Evolutionary conservation across 352 stramenopile genomes (phyloP).

Genomic region (Aphanomyces stellatus): DNA sequence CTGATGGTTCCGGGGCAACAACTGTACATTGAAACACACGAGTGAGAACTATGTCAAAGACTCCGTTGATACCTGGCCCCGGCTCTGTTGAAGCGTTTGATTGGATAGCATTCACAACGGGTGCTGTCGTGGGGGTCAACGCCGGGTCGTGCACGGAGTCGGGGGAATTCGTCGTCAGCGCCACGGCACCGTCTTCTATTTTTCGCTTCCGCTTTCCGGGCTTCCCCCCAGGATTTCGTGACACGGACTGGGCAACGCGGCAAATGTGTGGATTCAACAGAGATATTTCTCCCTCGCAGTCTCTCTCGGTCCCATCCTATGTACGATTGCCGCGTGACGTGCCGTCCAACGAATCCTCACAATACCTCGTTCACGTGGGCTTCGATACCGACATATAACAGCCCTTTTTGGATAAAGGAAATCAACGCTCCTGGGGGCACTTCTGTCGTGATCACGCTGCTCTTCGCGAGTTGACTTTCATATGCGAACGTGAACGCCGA

Average conservation of each 20-base stretch:
- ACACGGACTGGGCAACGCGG: slow-evolving; percentile 59
- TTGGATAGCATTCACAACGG: no score
- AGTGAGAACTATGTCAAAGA: no score
- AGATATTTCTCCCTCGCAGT: slow-evolving; percentile 86
- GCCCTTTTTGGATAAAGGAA: slow-evolving; percentile 97
- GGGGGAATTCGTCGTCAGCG: slow-evolving; percentile 29
- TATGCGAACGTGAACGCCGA: slow-evolving; percentile 98
- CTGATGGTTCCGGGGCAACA: background rate
- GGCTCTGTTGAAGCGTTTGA: slow-evolving; percentile 47
- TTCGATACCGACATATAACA: slow-evolving; percentile 92
- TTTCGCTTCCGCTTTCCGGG: slow-evolving; percentile 80
- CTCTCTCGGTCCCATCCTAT: slow-evolving; percentile 75
- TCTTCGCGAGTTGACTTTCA: slow-evolving; percentile 94
- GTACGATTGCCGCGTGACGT: slow-evolving; percentile 24
- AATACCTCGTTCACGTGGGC: slow-evolving; percentile 81
- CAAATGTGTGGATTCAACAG: slow-evolving; percentile 90
- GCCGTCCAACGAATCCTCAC: slow-evolving; percentile 51
- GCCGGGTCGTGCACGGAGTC: slow-evolving; percentile 59
- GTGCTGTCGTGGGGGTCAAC: slow-evolving; percentile 28
- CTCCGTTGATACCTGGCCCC: slow-evolving; percentile 32
- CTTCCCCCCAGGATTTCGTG: slow-evolving; percentile 10
- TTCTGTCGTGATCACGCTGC: slow-evolving; percentile 86
- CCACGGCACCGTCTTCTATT: slow-evolving; percentile 26
- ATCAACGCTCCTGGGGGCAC: slow-evolving; percentile 96
- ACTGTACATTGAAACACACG: no score